Evolutionary conservation across 2,329 filamentous ascomycete genomes (phyloP).

Genomic region (Penicillium psychrosexuale): DNA sequence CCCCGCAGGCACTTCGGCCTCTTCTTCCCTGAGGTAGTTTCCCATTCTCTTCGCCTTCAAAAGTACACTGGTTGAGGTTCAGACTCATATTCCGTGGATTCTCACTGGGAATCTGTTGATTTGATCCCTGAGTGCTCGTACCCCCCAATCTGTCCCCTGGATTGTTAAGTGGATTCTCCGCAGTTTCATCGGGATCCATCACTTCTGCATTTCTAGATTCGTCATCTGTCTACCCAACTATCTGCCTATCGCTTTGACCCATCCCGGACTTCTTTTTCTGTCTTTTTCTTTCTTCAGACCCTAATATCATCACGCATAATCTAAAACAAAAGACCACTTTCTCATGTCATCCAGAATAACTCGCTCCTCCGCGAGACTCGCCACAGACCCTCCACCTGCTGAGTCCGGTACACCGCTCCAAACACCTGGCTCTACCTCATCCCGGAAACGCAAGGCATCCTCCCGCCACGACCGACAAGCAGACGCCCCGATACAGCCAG

Average conservation of each 20-base stretch:
- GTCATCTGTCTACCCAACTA: slow-evolving; percentile 11
- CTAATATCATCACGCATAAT: slow-evolving; percentile 6
- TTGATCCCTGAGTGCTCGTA: not conserved
- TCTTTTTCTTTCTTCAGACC: slow-evolving; percentile 6
- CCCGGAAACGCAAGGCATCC: slow-evolving; percentile 74
- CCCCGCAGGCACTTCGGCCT: slow-evolving; percentile 29
- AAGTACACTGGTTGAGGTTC: not conserved
- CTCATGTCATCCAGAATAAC: slow-evolving; percentile 98
- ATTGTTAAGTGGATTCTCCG: not conserved
- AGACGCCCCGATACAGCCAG: slow-evolving; percentile 36
- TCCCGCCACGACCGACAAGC: slow-evolving; percentile 48
- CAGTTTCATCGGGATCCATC: not conserved
- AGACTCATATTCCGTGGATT: not conserved
- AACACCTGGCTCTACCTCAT: slow-evolving; percentile 46
- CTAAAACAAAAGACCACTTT: slow-evolving; percentile 44
- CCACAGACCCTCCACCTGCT: slow-evolving; percentile 58
- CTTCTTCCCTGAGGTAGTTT: slow-evolving; percentile 39
- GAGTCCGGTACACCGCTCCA: slow-evolving; percentile 39
- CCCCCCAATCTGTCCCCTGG: not conserved
- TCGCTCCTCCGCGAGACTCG: slow-evolving; percentile 89
- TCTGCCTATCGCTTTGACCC: slow-evolving; percentile 6
- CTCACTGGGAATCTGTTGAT: not conserved
- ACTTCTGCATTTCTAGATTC: not conserved
- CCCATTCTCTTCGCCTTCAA: slow-evolving; percentile 17
- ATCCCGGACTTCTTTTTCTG: slow-evolving; percentile 5